These are phyloP conservation scores for Lachnellula cervina DNA, from an alignment of 2,329 filamentous ascomycete genomes.

Conservation along the genomic window DNA sequence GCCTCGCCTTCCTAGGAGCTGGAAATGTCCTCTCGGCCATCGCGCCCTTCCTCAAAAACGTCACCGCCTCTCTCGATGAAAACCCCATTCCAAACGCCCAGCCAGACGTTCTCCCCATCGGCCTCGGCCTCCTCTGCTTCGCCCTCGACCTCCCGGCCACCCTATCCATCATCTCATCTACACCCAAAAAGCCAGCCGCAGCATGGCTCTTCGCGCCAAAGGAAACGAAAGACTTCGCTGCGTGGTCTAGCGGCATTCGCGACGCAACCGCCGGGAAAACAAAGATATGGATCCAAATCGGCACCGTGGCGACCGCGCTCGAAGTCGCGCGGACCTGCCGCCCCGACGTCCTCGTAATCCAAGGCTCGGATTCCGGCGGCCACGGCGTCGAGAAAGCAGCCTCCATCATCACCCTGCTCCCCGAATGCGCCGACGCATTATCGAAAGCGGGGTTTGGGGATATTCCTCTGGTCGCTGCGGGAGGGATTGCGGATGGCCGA, in stretches of 20 bases:
- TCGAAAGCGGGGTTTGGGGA: constrained; percentile 16
- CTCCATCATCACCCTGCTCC: constrained; percentile 33
- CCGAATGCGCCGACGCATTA: constrained; percentile 32
- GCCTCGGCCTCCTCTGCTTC: constrained; percentile 45
- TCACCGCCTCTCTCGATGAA: constrained; percentile 14
- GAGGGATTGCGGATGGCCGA: constrained; percentile 35
- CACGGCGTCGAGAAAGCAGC: constrained; percentile 31
- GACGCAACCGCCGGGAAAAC: constrained; percentile 18
- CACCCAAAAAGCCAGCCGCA: constrained; percentile 32
- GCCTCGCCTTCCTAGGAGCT: constrained; percentile 44
- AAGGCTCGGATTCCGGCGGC: constrained; percentile 35
- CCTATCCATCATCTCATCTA: constrained; percentile 27
- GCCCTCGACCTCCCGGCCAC: constrained; percentile 36
- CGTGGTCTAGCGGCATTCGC: constrained; percentile 29
- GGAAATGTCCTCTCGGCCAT: constrained; percentile 29
- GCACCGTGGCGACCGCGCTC: constrained; percentile 27
- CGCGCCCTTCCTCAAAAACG: constrained; percentile 24
- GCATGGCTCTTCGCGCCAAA: constrained; percentile 45
- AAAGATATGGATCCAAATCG: constrained; percentile 35
- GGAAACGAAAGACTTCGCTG: constrained; percentile 20
- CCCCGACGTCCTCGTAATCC: constrained; percentile 34
- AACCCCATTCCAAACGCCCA: constrained; percentile 8
- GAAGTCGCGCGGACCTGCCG: constrained; percentile 19
- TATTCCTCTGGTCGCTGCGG: constrained; percentile 32
- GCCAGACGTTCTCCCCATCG: constrained; percentile 37